Evolutionary conservation across 1,284 basidiomycete genomes (phyloP), one percentile per base, ranked within the genome.

Genomic region (Cystodermella granulosa): DNA sequence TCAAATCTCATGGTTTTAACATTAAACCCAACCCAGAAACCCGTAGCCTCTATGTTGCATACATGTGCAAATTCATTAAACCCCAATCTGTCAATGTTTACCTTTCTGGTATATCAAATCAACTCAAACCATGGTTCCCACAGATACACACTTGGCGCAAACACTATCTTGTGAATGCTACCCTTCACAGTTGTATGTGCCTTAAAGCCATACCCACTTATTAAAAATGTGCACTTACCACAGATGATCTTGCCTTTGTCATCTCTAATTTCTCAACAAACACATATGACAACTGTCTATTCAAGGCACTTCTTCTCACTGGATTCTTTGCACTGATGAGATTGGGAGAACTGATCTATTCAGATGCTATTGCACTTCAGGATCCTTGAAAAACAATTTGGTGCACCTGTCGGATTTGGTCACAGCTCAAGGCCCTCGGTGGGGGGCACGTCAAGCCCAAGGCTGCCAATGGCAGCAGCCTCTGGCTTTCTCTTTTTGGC

Each of bases 251-350:
- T 3, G 13, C 20, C 1, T 23, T 53, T n/a, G 20, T 45, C 3
- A 13, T 3, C 1, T 15, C 22, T 15, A 39, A 39, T 20, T 4
- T n/a, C 1, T n/a, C 21, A 11, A 39, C 46, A 14, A 18, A 14
- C 23, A 22, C 36, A 13, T 52, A 64, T 43, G 61, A 71, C 43
- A 55, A 70, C 47, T 2, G 42, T 1, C 57, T 70, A 0, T 70
- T 71, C 51, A 4, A 55, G 2, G 42, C 61, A 0, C 37, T 60
- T 3, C 34, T 65, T 0, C 39, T 57, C n/a, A 49, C 52, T 7
- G 66, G 61, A 1, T 69, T 70, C 49, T 55, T 50, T 41, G 64
- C 45, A 2, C 53, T 69, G 2, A 49, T 63, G 2, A 54, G 62
- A 0, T 50, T 70, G 0, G 67, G 65, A 0, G 65, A 72, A 43